Percentiles rank a stretch among this genome's conserved stretches.
These are phyloP conservation scores for Phytophthora parvispora DNA, from an alignment of 352 stramenopile genomes.

Conservation along the genomic window DNA sequence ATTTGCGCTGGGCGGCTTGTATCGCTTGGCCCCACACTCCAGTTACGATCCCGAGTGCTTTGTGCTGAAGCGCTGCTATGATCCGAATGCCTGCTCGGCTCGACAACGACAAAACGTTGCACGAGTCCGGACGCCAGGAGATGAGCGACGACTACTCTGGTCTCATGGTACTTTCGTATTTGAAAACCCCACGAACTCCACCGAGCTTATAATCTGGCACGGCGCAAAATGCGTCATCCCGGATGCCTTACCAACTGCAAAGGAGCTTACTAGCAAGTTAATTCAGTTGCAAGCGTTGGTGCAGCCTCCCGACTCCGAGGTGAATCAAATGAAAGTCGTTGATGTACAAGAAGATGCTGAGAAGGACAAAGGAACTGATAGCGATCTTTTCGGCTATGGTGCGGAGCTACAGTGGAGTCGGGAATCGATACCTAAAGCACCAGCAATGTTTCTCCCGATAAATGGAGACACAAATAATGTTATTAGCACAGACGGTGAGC, in stretches of 20 bases:
- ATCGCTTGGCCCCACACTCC: slow-evolving; percentile 59
- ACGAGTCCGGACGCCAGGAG: slow-evolving; percentile 13
- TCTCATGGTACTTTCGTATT: slow-evolving; percentile 59
- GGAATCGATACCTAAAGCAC: background rate
- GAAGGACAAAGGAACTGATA: slow-evolving; percentile 2
- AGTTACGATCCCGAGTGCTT: slow-evolving; percentile 50
- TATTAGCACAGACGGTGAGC: background rate
- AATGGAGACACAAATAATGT: background rate
- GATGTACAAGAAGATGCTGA: slow-evolving; percentile 7
- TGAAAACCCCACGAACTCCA: slow-evolving; percentile 13
- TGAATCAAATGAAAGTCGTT: slow-evolving; percentile 5
- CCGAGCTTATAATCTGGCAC: slow-evolving; percentile 52
- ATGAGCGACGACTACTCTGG: slow-evolving; percentile 38
- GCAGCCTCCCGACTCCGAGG: background rate
- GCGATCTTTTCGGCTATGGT: slow-evolving; percentile 50
- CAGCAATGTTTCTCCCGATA: background rate
- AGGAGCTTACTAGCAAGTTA: slow-evolving; percentile 27
- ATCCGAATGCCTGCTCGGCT: slow-evolving; percentile 10
- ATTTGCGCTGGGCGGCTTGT: slow-evolving; percentile 32
- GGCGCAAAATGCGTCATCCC: slow-evolving; percentile 41
- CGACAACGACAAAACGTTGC: slow-evolving; percentile 17
- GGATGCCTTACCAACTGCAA: slow-evolving; percentile 26
- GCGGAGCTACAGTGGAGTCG: slow-evolving; percentile 47
- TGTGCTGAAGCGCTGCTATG: slow-evolving; percentile 66
- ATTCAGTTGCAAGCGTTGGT: slow-evolving; percentile 27